These are phyloP conservation scores for Aspergillus sergii DNA, from an alignment of 2,329 filamentous ascomycete genomes.

Conservation along the genomic window DNA sequence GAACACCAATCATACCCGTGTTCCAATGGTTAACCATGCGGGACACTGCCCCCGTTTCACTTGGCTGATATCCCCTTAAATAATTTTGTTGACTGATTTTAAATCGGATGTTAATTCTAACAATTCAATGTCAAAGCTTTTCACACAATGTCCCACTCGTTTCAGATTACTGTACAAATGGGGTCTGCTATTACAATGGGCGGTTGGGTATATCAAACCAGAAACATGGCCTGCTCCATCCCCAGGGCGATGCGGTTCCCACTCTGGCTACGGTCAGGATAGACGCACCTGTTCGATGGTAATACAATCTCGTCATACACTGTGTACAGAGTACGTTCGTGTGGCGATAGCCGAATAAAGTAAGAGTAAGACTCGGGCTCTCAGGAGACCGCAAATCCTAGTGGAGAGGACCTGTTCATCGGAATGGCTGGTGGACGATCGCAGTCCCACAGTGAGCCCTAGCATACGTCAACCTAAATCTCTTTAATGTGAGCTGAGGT, in stretches of 20 bases:
- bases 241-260: background rate
- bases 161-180: background rate
- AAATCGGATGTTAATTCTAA: background rate
- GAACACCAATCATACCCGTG: background rate
- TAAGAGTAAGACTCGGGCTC: background rate
- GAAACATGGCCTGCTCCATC: background rate
- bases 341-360: background rate
- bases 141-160: background rate
- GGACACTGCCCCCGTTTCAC: constrained; percentile 3
- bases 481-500: background rate
- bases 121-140: background rate
- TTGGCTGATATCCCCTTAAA: background rate
- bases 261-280: background rate
- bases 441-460: background rate
- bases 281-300: too few relatives aligned
- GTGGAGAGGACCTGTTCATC: constrained; percentile 3
- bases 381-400: constrained; percentile 1
- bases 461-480: constrained; percentile 5
- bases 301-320: background rate
- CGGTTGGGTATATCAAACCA: background rate
- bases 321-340: background rate
- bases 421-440: constrained; percentile 1
- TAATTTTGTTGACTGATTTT: constrained; percentile 1
- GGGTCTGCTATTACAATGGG: background rate
- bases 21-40: background rate